Conservation (phyloP, 1,284 basidiomycete species). For the Leccinum laetum region DNA sequence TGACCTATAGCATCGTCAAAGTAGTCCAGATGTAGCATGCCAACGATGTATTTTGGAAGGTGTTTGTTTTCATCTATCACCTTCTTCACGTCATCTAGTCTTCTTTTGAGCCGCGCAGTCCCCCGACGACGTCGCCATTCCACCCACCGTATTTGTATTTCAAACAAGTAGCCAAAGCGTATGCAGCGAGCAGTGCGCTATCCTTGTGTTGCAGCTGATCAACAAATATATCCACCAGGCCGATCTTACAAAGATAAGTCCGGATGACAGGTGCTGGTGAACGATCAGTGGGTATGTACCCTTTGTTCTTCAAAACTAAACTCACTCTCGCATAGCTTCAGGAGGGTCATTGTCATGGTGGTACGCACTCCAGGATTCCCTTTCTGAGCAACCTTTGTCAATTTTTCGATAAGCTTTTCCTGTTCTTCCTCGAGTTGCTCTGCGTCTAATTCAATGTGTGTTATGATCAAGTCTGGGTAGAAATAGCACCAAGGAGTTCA, state of each 20-base stretch:
- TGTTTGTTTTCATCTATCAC: not conserved
- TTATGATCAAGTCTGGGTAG: not conserved
- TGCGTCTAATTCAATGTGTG: constrained; percentile 8
- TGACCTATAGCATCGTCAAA: constrained; percentile 17
- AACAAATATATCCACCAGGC: constrained; percentile 8
- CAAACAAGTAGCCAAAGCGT: constrained; percentile 16
- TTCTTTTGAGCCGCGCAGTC: not conserved
- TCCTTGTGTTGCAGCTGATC: constrained; percentile 15
- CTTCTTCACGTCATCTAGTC: constrained; percentile 18
- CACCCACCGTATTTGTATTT: constrained; percentile 17
- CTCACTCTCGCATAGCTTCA: constrained; percentile 18
- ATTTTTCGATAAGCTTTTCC: constrained; percentile 9
- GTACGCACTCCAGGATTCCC: constrained; percentile 17
- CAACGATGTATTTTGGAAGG: constrained; percentile 10
- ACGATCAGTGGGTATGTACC: not conserved
- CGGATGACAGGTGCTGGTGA: constrained; percentile 7
- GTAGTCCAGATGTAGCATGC: constrained; percentile 14
- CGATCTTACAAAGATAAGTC: not conserved
- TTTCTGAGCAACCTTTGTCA: constrained; percentile 5
- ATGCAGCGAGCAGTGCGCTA: constrained; percentile 15
- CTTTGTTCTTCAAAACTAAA: not conserved
- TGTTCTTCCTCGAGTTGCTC: not conserved
- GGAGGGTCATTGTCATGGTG: constrained; percentile 21
- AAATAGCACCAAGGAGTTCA: not conserved
- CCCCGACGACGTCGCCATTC: not conserved